Evolutionary conservation across 108 stramenopile species (phyloP).

Genomic region (Nitzschia palea): DNA sequence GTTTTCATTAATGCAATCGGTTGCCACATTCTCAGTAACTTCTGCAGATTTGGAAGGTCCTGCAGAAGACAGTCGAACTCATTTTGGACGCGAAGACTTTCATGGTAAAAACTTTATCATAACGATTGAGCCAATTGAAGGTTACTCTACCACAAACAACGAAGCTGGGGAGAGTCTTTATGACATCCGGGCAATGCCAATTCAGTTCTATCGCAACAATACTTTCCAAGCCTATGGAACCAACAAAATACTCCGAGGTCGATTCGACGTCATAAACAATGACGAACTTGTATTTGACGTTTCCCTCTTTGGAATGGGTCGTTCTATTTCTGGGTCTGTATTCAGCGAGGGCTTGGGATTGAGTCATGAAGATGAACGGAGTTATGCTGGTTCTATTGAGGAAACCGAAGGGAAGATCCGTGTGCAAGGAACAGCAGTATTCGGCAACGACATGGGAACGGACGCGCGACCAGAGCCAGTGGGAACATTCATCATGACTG

Average conservation of each 20-base stretch:
- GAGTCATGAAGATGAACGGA: slow-evolving; percentile 19
- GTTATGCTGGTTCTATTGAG: slow-evolving; percentile 11
- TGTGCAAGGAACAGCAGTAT: slow-evolving; percentile 2
- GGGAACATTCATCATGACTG: neutral
- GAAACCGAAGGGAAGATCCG: neutral
- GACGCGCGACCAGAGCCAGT: slow-evolving; percentile 18
- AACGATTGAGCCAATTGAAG: slow-evolving; percentile 9
- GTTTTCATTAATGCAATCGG: slow-evolving; percentile 12
- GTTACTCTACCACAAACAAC: neutral
- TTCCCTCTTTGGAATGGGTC: slow-evolving; percentile 16
- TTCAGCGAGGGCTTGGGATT: slow-evolving; percentile 20
- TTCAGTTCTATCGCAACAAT: slow-evolving; percentile 19
- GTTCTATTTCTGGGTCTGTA: slow-evolving; percentile 17
- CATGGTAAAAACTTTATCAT: slow-evolving; percentile 9
- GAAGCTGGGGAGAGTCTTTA: neutral
- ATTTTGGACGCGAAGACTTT: slow-evolving; percentile 5
- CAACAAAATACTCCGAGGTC: slow-evolving; percentile 21
- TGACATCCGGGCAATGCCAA: slow-evolving; percentile 23
- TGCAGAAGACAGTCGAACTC: neutral
- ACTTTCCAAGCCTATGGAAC: slow-evolving; percentile 18
- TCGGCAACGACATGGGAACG: slow-evolving; percentile 14
- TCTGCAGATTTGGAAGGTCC: neutral
- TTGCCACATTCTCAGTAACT: slow-evolving; percentile 16
- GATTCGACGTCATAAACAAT: slow-evolving; percentile 1
- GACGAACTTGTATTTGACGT: slow-evolving; percentile 13